phyloP scores from a whole-genome alignment of 306 rosid species.

The Rosa rugosa region DNA sequence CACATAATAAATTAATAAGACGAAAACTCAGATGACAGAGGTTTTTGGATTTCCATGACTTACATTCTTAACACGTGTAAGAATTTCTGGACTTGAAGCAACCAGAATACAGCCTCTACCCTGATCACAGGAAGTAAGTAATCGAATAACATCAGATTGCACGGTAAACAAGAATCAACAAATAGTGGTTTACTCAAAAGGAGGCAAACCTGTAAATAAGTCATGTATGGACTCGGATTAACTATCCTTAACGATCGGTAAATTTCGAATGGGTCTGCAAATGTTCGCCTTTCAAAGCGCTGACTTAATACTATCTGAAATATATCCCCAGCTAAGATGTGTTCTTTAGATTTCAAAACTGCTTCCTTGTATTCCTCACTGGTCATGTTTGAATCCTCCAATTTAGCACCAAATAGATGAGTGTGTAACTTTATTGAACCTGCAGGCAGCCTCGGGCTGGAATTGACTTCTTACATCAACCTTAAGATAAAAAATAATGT shows the following conservation, averaged over 20 bases:
- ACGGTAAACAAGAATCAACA: slow-evolving; percentile 7
- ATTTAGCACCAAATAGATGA: slow-evolving; percentile 65
- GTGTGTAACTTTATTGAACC: slow-evolving; percentile 73
- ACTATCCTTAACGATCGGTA: slow-evolving; percentile 92
- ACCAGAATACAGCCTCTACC: slow-evolving; percentile 94
- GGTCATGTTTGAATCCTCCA: slow-evolving; percentile 77
- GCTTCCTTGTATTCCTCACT: slow-evolving; percentile 78
- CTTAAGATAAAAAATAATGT: neutral
- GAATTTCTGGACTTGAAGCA: slow-evolving; percentile 99
- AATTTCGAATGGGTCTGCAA: slow-evolving; percentile 96
- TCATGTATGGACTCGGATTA: slow-evolving; percentile 97
- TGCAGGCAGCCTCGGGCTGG: slow-evolving; percentile 92
- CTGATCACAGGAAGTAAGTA: slow-evolving; percentile 40
- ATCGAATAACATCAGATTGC: slow-evolving; percentile 14
- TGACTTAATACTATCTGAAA: slow-evolving; percentile 95
- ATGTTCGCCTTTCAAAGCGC: slow-evolving; percentile 89
- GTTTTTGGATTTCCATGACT: slow-evolving; percentile 4
- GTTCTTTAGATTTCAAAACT: slow-evolving; percentile 86
- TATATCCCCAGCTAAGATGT: slow-evolving; percentile 91
- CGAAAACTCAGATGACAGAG: slow-evolving; percentile 5
- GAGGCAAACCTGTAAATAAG: slow-evolving; percentile 79
- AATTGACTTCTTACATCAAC: slow-evolving; percentile 38
- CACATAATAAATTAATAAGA: slow-evolving; percentile 10
- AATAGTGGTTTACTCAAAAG: neutral
- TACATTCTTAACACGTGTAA: slow-evolving; percentile 91